Conservation (phyloP, 2,329 filamentous ascomycete genomes). For the Tolypocladium nubicola region DNA sequence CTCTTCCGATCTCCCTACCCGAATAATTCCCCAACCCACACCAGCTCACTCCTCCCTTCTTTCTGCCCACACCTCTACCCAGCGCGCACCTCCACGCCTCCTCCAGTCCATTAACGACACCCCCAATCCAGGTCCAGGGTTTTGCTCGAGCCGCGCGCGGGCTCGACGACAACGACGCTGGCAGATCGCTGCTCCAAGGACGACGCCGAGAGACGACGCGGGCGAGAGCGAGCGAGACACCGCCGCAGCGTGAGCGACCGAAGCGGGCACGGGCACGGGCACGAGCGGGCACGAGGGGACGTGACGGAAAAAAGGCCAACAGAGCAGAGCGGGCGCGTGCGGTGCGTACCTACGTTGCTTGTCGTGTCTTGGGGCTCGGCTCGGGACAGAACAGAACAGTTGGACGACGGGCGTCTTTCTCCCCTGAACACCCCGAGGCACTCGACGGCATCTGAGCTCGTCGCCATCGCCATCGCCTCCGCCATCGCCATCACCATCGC, state of each 20-base stretch:
- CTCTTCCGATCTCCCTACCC: no score
- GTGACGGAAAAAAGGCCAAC: neutral
- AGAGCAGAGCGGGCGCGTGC: neutral
- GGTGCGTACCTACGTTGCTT: neutral
- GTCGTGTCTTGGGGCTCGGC: neutral
- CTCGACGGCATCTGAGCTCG: neutral
- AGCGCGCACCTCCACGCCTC: constrained; percentile 26
- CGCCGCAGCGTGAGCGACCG: neutral
- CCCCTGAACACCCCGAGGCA: neutral
- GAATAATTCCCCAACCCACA: constrained; percentile 12
- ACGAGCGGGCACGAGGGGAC: neutral
- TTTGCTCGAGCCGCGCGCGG: constrained; percentile 11
- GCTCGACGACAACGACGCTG: constrained; percentile 5
- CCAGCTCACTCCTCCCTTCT: constrained; percentile 12
- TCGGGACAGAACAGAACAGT: neutral
- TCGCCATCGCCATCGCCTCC: neutral
- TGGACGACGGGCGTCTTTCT: neutral
- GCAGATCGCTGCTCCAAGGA: constrained; percentile 3
- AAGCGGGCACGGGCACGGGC: neutral
- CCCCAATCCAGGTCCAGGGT: constrained; percentile 21
- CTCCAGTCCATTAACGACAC: constrained; percentile 30
- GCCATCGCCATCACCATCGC: neutral
- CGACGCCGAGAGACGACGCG: neutral
- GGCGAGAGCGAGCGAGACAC: neutral
- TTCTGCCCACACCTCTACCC: constrained; percentile 23